Evolutionary conservation across 305 asterid genomes (phyloP), one percentile per base, ranked within the genome.

Genomic region (Galium porrigens): DNA sequence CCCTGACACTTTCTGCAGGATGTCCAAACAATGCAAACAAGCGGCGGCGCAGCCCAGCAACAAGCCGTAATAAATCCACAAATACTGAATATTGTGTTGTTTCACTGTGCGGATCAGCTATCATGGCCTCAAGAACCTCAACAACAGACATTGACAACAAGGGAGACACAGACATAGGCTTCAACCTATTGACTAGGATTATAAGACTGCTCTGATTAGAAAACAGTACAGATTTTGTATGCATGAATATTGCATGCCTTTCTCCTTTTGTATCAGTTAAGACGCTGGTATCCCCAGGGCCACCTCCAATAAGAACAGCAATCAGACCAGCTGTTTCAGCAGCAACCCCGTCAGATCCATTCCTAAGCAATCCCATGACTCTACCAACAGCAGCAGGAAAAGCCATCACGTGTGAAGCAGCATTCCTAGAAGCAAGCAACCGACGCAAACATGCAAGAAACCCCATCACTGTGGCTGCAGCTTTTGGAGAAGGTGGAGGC

Each of bases 321-420:
- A 94, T 78, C 70, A 94, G 89, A 69, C 91, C 96, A 27, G 88
- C 85, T 34, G 91, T 80, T 81, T 89, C 97, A 78, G 94, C 83
- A 61, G 99, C 88, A 58, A 94, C 96, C 70, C 96, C 95, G 80
- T 89, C 94, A 12, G 99, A 94, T 68, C 99, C 99, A 76, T 87
- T 94, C 81, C 94, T 84, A 55, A 94, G 95, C 57, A 94, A 86
- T 69, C 99, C 99, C 97, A 94, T 86, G 58, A 94, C 82, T 74
- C 99, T 82, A 55, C 90, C 99, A 70, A 94, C 94, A 54, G 99
- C 99, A 56, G 99, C 99, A 64, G 99, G 99, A 81, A 94, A 94
- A 58, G 99, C 84, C 97, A 94, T 84, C 81, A 94, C 95, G 46
- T 89, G 97, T 14, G 97, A 89, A 54, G 97, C 95, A 70, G 99